Evolutionary conservation across 129 eudicot genomes (phyloP).

Genomic region (sunflower (Helianthus annuus)): HanXRQr2.0-SUNRISE NC_035444.2:33182389-33182888

Average conservation of each 20-base stretch:
- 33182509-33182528: background rate
- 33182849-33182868: too few species aligned
- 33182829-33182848: too few species aligned
- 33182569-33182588: background rate
- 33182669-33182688: too few species aligned
- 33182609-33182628: background rate
- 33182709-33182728: too few species aligned
- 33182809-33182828: too few species aligned
- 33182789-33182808: too few species aligned
- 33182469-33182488: slow-evolving; percentile 4
- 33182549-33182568: background rate
- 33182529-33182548: background rate
- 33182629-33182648: background rate
- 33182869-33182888: too few species aligned
- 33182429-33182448: slow-evolving; percentile 4
- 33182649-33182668: too few species aligned
- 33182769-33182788: too few species aligned
- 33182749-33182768: too few species aligned
- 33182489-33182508: background rate
- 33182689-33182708: too few species aligned
- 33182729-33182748: too few species aligned
- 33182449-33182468: slow-evolving; percentile 2
- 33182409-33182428: background rate
- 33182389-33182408: background rate
- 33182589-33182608: background rate